phyloP scores from a whole-genome alignment of 257 asterid species.

The Capsicum pubescens region DNA sequence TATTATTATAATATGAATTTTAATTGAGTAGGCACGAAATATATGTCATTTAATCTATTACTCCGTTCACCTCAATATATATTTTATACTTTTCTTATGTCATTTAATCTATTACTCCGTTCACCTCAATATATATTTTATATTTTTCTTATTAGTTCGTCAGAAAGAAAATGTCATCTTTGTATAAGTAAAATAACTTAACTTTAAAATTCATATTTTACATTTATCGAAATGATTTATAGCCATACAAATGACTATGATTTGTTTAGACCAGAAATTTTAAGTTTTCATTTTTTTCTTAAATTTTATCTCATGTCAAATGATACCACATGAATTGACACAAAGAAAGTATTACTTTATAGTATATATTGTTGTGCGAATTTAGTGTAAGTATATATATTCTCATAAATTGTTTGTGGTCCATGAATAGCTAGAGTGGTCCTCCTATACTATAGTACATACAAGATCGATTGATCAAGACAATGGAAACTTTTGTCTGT shows the following conservation, averaged over 20 bases:
- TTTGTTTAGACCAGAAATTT: not conserved
- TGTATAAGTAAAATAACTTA: not conserved
- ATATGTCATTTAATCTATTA: not conserved
- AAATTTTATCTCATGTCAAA: no score
- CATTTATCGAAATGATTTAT: not conserved
- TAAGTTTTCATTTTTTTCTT: not conserved
- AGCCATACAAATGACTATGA: rapidly evolving
- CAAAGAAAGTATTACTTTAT: not conserved
- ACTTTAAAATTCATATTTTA: not conserved
- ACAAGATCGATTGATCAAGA: not conserved
- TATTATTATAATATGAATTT: not conserved
- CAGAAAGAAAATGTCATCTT: not conserved
- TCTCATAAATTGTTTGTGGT: not conserved
- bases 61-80: no score
- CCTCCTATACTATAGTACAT: not conserved
- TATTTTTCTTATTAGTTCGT: not conserved
- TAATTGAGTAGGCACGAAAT: not conserved
- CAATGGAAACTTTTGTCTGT: not conserved
- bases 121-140: no score
- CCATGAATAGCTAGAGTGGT: conserved; percentile 24
- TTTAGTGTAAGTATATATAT: no score
- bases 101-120: not conserved
- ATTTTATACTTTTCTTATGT: not conserved
- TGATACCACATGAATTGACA: no score
- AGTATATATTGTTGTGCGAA: no score